Evolutionary conservation across 768 basidiomycete genomes (phyloP).

Genomic region (Boletus speciosus): DNA sequence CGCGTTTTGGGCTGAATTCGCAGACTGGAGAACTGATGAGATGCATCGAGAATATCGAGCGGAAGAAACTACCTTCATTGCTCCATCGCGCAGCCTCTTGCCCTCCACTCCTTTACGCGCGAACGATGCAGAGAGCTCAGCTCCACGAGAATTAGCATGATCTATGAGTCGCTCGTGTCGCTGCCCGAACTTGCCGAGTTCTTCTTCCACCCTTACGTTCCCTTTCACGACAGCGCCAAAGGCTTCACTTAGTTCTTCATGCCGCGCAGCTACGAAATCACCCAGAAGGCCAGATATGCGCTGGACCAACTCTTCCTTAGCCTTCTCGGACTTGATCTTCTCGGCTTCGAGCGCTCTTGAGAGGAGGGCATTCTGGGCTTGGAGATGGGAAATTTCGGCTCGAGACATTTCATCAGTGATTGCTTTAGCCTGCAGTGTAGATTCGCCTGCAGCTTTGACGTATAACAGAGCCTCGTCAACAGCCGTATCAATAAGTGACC

Average conservation of each 20-base stretch:
- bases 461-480: slow-evolving; percentile 57
- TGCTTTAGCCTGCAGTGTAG: slow-evolving; percentile 46
- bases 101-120: slow-evolving; percentile 47
- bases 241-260: slow-evolving; percentile 59
- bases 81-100: slow-evolving; percentile 54
- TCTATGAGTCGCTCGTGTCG: slow-evolving; percentile 49
- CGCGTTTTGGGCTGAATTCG: slow-evolving; percentile 37
- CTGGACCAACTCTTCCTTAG: slow-evolving; percentile 71
- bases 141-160: slow-evolving; percentile 39
- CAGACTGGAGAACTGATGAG: slow-evolving; percentile 35
- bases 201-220: slow-evolving; percentile 54
- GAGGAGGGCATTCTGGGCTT: slow-evolving; percentile 68
- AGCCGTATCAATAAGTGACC: slow-evolving; percentile 57
- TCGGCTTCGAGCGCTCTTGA: slow-evolving; percentile 61
- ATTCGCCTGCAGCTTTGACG: slow-evolving; percentile 51
- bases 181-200: slow-evolving; percentile 44
- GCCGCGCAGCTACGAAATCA: slow-evolving; percentile 65
- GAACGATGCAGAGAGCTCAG: slow-evolving; percentile 39
- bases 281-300: slow-evolving; percentile 70
- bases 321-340: slow-evolving; percentile 58
- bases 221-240: slow-evolving; percentile 50
- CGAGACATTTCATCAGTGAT: slow-evolving; percentile 45
- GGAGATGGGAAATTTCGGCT: slow-evolving; percentile 57
- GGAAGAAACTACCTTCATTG: slow-evolving; percentile 49
- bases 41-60: not conserved